These are phyloP conservation scores for Fusarium sp. DNA, from an alignment of 2,329 filamentous ascomycete genomes.

Conservation along the genomic window DNA sequence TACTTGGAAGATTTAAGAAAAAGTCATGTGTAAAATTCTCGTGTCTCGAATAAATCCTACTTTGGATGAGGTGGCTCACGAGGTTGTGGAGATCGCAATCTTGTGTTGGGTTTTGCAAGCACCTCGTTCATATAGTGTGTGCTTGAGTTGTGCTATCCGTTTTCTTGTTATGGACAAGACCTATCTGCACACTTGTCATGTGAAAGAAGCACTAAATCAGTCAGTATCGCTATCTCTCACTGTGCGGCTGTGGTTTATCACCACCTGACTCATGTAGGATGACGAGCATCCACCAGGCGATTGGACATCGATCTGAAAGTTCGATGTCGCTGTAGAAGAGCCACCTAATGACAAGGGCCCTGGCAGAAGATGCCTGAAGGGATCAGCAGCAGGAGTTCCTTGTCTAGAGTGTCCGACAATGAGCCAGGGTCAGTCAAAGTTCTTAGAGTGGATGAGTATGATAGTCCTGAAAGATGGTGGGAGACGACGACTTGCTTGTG, in stretches of 20 bases:
- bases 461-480: slow-evolving; percentile 2
- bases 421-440: slow-evolving; percentile 2
- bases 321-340: slow-evolving; percentile 16
- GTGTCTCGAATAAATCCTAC: slow-evolving; percentile 10
- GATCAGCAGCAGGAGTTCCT: slow-evolving; percentile 33
- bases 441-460: background rate
- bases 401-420: slow-evolving; percentile 18
- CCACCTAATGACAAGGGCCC: slow-evolving; percentile 19
- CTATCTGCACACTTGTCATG: background rate
- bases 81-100: slow-evolving; percentile 5
- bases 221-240: background rate
- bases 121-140: background rate
- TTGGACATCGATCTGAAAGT: slow-evolving; percentile 24
- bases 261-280: slow-evolving; percentile 30
- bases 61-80: slow-evolving; percentile 16
- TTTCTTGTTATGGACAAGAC: background rate
- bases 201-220: background rate
- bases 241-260: background rate
- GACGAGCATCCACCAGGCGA: slow-evolving; percentile 27
- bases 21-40: slow-evolving; percentile 26
- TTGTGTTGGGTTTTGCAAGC: slow-evolving; percentile 9
- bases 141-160: background rate
- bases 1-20: background rate
- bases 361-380: slow-evolving; percentile 21
- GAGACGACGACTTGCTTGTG: background rate